Evolutionary conservation across 768 basidiomycete species (phyloP).

Genomic region (Rickenella mellea): DNA sequence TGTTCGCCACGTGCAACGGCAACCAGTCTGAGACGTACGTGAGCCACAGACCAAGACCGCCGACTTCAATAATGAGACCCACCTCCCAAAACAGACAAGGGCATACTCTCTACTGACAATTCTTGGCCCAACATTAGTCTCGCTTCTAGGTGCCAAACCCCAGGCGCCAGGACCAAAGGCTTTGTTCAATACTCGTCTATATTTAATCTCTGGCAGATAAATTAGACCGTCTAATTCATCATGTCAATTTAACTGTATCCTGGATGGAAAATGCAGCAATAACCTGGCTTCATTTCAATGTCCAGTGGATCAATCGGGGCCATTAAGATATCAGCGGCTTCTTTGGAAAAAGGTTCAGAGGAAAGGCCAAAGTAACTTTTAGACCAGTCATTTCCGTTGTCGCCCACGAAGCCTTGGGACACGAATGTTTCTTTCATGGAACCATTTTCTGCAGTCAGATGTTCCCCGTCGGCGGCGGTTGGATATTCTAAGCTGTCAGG

Average conservation of each 20-base stretch:
- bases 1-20: constrained; percentile 91
- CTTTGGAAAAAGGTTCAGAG: constrained; percentile 64
- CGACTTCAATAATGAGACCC: constrained; percentile 14
- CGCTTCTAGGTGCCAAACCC: constrained; percentile 90
- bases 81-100: constrained; percentile 88
- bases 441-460: too few species aligned
- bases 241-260: background rate
- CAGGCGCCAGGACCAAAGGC: constrained; percentile 96
- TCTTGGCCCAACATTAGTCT: constrained; percentile 82
- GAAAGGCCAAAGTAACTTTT: constrained; percentile 80
- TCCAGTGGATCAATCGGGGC: constrained; percentile 69
- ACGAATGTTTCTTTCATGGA: too few species aligned
- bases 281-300: constrained; percentile 92
- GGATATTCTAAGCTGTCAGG: background rate
- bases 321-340: constrained; percentile 62
- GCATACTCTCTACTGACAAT: constrained; percentile 93
- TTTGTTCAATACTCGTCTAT: constrained; percentile 81
- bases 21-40: constrained; percentile 50
- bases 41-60: background rate
- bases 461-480: too few species aligned
- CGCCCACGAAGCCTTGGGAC: too few species aligned
- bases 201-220: constrained; percentile 96
- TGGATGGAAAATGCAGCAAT: constrained; percentile 10
- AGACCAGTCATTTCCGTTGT: constrained; percentile 59
- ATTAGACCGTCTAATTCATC: constrained; percentile 67